Conservation (phyloP, 306 rosid genomes). For the Acacia acuminata region DNA sequence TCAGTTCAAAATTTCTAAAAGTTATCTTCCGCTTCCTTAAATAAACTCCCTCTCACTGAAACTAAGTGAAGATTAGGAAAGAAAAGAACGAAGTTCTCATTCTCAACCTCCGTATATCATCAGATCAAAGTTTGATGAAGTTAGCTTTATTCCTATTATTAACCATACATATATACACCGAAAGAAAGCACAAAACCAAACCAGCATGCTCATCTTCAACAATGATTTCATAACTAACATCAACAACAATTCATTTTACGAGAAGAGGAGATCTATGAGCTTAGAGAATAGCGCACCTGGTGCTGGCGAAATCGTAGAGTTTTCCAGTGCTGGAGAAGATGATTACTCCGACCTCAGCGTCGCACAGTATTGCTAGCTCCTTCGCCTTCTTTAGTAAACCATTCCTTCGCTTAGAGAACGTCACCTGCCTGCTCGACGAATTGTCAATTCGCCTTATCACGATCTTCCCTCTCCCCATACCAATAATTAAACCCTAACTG, state of each 20-base stretch:
- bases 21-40: not conserved
- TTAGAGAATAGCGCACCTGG: conserved; percentile 48
- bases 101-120: not conserved
- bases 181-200: not conserved
- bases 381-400: conserved; percentile 92
- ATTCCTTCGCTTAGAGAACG: conserved; percentile 83
- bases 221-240: not conserved
- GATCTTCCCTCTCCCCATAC: conserved; percentile 96
- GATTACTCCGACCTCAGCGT: conserved; percentile 87
- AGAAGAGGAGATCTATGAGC: conserved; percentile 27
- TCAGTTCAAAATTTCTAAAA: not conserved
- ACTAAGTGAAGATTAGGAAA: not conserved
- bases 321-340: conserved; percentile 91
- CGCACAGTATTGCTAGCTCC: conserved; percentile 89
- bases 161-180: not conserved
- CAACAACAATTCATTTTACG: not conserved
- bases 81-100: not conserved
- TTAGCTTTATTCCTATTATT: not conserved
- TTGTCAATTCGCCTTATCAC: conserved; percentile 94
- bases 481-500: conserved; percentile 34
- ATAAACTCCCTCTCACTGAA: not conserved
- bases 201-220: not conserved
- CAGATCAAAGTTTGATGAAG: not conserved
- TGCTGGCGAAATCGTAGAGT: conserved; percentile 82
- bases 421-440: conserved; percentile 90